Conservation (phyloP, 768 basidiomycete genomes). For the Tricholoma matsutake region DNA sequence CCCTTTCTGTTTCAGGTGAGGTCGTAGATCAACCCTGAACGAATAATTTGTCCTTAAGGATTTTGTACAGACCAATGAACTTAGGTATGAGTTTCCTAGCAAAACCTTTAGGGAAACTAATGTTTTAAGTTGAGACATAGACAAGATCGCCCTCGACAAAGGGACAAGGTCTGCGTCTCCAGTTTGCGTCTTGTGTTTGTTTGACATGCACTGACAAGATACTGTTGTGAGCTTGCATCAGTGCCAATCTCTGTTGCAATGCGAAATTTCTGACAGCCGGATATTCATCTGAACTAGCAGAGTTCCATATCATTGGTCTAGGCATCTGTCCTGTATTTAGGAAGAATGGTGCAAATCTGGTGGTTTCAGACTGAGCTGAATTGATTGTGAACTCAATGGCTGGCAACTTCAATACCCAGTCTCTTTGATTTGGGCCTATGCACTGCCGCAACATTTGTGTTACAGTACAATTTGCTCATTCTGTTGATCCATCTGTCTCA, state of each 20-base stretch:
- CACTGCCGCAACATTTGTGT: too few species aligned
- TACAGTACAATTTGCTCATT: too few species aligned
- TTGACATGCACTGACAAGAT: slow-evolving; percentile 28
- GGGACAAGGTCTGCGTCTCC: slow-evolving; percentile 7
- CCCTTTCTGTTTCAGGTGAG: too few species aligned
- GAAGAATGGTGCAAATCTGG: slow-evolving; percentile 11
- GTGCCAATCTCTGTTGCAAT: slow-evolving; percentile 20
- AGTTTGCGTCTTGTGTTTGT: slow-evolving; percentile 29
- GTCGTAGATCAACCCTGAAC: too few species aligned
- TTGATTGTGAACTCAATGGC: slow-evolving; percentile 15
- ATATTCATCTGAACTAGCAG: slow-evolving; percentile 3
- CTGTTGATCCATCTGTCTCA: too few species aligned
- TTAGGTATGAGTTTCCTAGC: slow-evolving; percentile 25
- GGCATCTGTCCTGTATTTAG: slow-evolving; percentile 14
- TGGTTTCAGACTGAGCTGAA: slow-evolving; percentile 9
- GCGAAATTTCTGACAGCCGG: slow-evolving; percentile 28
- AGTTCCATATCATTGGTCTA: slow-evolving; percentile 16
- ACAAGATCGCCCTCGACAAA: slow-evolving; percentile 19
- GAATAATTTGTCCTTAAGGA: too few species aligned
- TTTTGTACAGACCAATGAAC: slow-evolving; percentile 26
- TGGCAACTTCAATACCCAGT: too few species aligned
- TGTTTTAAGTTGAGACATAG: slow-evolving; percentile 18
- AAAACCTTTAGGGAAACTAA: slow-evolving; percentile 21
- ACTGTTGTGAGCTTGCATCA: slow-evolving; percentile 30
- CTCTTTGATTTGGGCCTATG: too few species aligned